Evolutionary conservation across 73 alveolate genomes (phyloP), one percentile per base, ranked within the genome.

Genomic region (Urostyla sp.): DNA sequence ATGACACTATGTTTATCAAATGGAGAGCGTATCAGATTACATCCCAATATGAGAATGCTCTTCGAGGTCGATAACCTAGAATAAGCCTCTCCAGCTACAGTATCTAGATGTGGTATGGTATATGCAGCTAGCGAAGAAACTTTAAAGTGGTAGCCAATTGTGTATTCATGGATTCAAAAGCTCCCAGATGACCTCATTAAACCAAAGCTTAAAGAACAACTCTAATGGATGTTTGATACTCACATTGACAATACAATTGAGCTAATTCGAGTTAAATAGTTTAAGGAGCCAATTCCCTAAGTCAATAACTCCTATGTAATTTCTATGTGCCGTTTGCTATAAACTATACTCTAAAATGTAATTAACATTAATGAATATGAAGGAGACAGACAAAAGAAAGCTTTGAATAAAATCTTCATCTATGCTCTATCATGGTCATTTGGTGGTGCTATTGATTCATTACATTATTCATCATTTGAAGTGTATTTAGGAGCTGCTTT

Each of bases 1-100:
- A 93, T 95, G 95, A 98, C 97, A 77, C 95, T 96, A 11, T 96
- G 99, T 75, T 87, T 96, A 56, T 95, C 98, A 1, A 93, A 93
- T 69, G 97, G 97, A n/a, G 98, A 95, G 38, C 90, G 98, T 69
- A 95, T 96, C 57, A 94, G 92, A 89, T 90, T 96, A 20, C 90
- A 94, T 16, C 95, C 98, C 50, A 90, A 88, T 67, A 94, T 97
- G 97, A 94, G 94, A 50, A 94, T 97, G 97, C 75, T 97, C 58
- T 96, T 96, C 67, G 99, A 96, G 80, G 97, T 93, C 15, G 96
- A 88, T 31, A 98, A 96, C 76, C 88, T 96, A 28, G 69, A 88
- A 63, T 94, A 86, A 46, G 99, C 98, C 24, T 94, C 98, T 0
- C 99, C 99, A 1, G 99, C 99, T 8, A 97, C 99, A 3, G 98